Conservation (phyloP, 495 filamentous ascomycete genomes). For the Rhypophila decipiens region DNA sequence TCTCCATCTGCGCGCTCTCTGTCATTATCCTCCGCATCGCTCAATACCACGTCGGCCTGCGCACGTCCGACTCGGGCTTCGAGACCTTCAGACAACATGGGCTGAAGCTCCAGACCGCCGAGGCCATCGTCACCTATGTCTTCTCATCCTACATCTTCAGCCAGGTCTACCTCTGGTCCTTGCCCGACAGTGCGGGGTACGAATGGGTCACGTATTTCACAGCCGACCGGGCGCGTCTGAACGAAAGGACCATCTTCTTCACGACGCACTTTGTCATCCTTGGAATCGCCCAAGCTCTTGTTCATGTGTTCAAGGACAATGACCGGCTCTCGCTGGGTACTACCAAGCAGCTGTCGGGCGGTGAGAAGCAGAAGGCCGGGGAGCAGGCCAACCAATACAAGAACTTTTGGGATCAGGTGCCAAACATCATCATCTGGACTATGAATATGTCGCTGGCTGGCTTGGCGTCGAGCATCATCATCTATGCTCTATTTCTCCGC, state of each 20-base stretch:
- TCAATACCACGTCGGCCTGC: slow-evolving; percentile 69
- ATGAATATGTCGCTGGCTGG: slow-evolving; percentile 37
- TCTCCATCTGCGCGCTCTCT: slow-evolving; percentile 64
- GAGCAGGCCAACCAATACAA: slow-evolving; percentile 17
- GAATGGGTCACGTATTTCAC: slow-evolving; percentile 59
- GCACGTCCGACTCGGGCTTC: slow-evolving; percentile 63
- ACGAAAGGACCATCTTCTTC: slow-evolving; percentile 81
- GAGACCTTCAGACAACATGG: slow-evolving; percentile 53
- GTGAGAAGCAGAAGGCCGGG: slow-evolving; percentile 13
- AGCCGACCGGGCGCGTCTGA: slow-evolving; percentile 71
- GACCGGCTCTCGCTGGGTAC: slow-evolving; percentile 57
- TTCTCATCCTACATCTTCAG: slow-evolving; percentile 77
- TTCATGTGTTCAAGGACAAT: slow-evolving; percentile 68
- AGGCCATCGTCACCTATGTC: slow-evolving; percentile 66
- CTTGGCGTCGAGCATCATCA: slow-evolving; percentile 42
- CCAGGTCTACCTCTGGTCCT: slow-evolving; percentile 75
- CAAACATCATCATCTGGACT: slow-evolving; percentile 21
- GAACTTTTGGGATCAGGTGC: slow-evolving; percentile 27
- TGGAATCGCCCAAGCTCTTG: slow-evolving; percentile 58
- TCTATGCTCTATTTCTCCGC: slow-evolving; percentile 62
- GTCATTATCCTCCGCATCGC: slow-evolving; percentile 74
- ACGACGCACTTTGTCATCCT: slow-evolving; percentile 61
- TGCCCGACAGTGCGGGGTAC: slow-evolving; percentile 55
- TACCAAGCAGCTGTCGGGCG: slow-evolving; percentile 24
- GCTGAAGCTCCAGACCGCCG: slow-evolving; percentile 51